Percentiles rank a stretch among this genome's conserved stretches.
Evolutionary conservation across 805 yeast species (phyloP).

Genomic region (Candida easanensis): DNA sequence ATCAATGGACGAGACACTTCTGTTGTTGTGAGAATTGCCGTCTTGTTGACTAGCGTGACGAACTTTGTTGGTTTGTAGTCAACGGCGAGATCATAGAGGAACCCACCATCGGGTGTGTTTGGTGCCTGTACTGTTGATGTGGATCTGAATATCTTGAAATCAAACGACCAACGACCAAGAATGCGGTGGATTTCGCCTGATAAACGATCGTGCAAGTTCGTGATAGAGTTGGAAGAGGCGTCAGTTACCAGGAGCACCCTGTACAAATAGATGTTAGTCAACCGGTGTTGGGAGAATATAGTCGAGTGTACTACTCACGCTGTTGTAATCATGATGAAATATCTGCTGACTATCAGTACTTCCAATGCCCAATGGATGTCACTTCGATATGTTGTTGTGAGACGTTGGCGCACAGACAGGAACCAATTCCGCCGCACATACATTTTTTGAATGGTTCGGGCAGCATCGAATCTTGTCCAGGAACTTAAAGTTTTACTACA

Average conservation of each 20-base stretch:
- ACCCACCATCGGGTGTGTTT: constrained; percentile 23
- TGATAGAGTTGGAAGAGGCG: constrained; percentile 57
- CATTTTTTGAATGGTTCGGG: too few relatives aligned
- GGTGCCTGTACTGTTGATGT: constrained; percentile 40
- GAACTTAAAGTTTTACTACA: too few relatives aligned
- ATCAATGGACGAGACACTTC: constrained; percentile 29
- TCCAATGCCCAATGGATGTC: too few relatives aligned
- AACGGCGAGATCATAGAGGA: constrained; percentile 14
- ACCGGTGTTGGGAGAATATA: too few relatives aligned
- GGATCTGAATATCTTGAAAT: constrained; percentile 62
- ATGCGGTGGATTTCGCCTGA: constrained; percentile 63
- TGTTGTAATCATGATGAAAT: constrained; percentile 1
- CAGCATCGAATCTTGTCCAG: too few relatives aligned
- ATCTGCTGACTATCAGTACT: too few relatives aligned
- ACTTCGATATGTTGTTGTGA: too few relatives aligned
- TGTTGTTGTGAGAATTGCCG: constrained; percentile 28
- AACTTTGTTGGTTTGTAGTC: constrained; percentile 20
- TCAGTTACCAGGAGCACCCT: constrained; percentile 41
- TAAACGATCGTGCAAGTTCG: constrained; percentile 67
- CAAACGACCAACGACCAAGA: constrained; percentile 67
- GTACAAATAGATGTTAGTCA: background rate
- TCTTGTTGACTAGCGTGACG: constrained; percentile 24
- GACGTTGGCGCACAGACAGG: too few relatives aligned
- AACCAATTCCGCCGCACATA: too few relatives aligned
- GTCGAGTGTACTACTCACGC: too few relatives aligned